A percentile compares a stretch with the other conserved stretches of the same genome.
Conservation (phyloP, 1,284 basidiomycete species). For the Trichosporon sp. region DNA sequence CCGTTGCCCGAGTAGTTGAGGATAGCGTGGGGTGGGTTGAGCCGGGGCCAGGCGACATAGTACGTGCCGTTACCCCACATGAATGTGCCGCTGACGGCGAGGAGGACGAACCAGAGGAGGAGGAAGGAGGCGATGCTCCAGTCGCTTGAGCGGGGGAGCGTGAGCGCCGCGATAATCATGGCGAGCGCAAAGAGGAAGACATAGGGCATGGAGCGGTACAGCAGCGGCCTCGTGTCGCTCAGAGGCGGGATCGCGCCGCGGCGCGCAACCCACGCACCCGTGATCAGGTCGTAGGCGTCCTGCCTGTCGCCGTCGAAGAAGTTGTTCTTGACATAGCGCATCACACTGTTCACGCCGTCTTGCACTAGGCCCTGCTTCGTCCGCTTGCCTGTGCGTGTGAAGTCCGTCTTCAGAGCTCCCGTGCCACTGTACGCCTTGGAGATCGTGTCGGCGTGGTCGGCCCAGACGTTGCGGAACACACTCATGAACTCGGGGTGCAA, state of each 20-base stretch:
- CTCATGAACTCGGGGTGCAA: constrained; percentile 70
- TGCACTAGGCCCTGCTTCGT: constrained; percentile 72
- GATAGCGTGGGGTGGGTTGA: constrained; percentile 75
- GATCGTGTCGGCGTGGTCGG: constrained; percentile 91
- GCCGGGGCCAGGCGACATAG: constrained; percentile 91
- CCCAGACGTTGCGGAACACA: constrained; percentile 94
- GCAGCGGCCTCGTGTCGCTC: constrained; percentile 68
- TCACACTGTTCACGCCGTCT: constrained; percentile 80
- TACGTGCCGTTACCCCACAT: constrained; percentile 62
- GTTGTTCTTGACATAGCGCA: constrained; percentile 93
- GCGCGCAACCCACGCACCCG: constrained; percentile 79
- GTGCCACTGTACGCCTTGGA: constrained; percentile 91
- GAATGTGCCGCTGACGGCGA: constrained; percentile 59
- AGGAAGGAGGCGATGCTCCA: constrained; percentile 57
- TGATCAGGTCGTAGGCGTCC: constrained; percentile 91
- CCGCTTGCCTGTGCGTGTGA: constrained; percentile 86
- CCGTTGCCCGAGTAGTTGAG: constrained; percentile 84
- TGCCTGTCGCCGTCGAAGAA: constrained; percentile 93
- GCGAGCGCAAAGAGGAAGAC: constrained; percentile 73
- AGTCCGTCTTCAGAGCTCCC: constrained; percentile 94
- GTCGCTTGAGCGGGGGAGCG: constrained; percentile 68
- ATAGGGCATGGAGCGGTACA: constrained; percentile 84
- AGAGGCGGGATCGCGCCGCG: constrained; percentile 65
- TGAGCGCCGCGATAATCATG: constrained; percentile 76
- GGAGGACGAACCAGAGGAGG: constrained; percentile 66